Conservation (phyloP, 2,329 filamentous ascomycete genomes). For the Calonectria pauciramosa region DNA sequence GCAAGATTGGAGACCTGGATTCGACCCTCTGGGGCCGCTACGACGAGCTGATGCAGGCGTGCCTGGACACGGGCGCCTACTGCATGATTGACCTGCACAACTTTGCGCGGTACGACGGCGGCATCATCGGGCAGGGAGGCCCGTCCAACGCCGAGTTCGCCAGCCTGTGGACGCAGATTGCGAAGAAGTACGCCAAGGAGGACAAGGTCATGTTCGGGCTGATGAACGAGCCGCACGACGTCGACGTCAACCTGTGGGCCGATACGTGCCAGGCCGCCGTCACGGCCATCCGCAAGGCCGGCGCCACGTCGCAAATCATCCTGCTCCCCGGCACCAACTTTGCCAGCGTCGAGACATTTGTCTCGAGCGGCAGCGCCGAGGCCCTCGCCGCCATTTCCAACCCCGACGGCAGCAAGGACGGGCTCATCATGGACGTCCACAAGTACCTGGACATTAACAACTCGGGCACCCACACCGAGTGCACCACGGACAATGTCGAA, state of each 20-base stretch:
- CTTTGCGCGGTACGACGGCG: constrained; percentile 72
- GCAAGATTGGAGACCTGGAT: constrained; percentile 65
- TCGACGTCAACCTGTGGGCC: constrained; percentile 70
- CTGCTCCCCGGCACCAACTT: constrained; percentile 72
- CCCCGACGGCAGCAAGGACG: constrained; percentile 68
- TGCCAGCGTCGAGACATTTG: constrained; percentile 63
- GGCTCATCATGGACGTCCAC: constrained; percentile 72
- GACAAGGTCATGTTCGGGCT: constrained; percentile 70
- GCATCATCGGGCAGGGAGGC: constrained; percentile 75
- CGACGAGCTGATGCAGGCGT: constrained; percentile 68
- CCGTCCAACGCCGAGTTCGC: constrained; percentile 71
- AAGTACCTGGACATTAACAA: constrained; percentile 72
- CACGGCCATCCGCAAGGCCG: constrained; percentile 73
- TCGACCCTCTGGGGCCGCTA: constrained; percentile 63
- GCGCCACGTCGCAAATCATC: constrained; percentile 75
- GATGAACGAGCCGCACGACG: constrained; percentile 79
- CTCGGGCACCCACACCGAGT: constrained; percentile 65
- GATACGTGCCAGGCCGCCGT: constrained; percentile 73
- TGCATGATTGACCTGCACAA: constrained; percentile 74
- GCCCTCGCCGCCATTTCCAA: constrained; percentile 69
- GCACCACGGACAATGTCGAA: constrained; percentile 66
- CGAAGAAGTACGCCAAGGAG: constrained; percentile 69
- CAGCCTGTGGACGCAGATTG: constrained; percentile 70
- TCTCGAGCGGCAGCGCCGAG: constrained; percentile 63
- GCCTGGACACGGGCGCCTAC: constrained; percentile 67